Evolutionary conservation across 2,329 filamentous ascomycete genomes (phyloP).

Genomic region (Talaromyces sp.): DNA sequence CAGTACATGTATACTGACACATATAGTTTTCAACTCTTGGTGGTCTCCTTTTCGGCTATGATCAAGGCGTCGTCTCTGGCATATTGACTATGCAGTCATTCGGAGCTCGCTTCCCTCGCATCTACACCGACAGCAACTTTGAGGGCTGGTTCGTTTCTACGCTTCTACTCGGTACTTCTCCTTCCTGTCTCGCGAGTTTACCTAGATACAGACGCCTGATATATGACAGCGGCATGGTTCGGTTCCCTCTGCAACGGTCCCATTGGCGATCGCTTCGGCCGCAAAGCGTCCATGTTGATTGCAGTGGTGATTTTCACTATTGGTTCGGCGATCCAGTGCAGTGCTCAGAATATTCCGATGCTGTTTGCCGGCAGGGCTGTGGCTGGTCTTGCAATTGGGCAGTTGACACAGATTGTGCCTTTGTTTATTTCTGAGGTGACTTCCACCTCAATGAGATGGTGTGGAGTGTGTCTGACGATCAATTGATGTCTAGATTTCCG

Average conservation of each 20-base stretch:
- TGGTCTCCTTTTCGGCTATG: slow-evolving; percentile 50
- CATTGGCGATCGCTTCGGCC: slow-evolving; percentile 51
- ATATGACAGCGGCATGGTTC: slow-evolving; percentile 44
- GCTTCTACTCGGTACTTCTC: slow-evolving; percentile 40
- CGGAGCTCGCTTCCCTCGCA: slow-evolving; percentile 37
- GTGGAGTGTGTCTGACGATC: neutral
- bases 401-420: slow-evolving; percentile 49
- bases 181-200: neutral
- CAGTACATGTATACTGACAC: neutral
- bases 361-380: slow-evolving; percentile 45
- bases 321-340: slow-evolving; percentile 49
- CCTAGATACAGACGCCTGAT: neutral
- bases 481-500: slow-evolving; percentile 39
- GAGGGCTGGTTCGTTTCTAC: slow-evolving; percentile 55
- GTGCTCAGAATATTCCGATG: slow-evolving; percentile 40
- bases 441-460: slow-evolving; percentile 15
- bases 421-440: slow-evolving; percentile 53
- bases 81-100: slow-evolving; percentile 49
- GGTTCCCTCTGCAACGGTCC: slow-evolving; percentile 49
- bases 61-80: slow-evolving; percentile 51
- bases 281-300: slow-evolving; percentile 52
- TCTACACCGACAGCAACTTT: slow-evolving; percentile 46
- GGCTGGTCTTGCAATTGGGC: slow-evolving; percentile 45
- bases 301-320: slow-evolving; percentile 53
- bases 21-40: slow-evolving; percentile 41